Percentiles rank a stretch among this genome's conserved stretches.
Conservation (phyloP, 2,329 filamentous ascomycete genomes). For the Mariannaea elegans region DNA sequence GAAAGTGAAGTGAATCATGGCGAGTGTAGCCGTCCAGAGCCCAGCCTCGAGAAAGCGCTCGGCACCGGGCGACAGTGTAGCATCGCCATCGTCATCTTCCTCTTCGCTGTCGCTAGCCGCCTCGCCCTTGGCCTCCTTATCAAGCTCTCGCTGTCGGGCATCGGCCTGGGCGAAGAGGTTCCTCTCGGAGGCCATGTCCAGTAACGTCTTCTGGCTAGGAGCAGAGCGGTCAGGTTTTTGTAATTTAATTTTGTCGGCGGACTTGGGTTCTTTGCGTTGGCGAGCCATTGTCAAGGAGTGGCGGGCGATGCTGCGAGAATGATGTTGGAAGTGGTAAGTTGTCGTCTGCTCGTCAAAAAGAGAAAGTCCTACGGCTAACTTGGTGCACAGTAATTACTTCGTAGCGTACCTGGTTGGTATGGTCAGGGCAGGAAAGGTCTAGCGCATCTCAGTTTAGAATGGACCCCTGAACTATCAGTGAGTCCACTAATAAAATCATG, state of each 20-base stretch:
- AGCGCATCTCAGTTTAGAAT: too few species aligned
- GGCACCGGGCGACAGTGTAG: slow-evolving; percentile 53
- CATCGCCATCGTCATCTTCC: slow-evolving; percentile 40
- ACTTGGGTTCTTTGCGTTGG: slow-evolving; percentile 57
- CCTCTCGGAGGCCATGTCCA: slow-evolving; percentile 75
- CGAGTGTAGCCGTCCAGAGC: slow-evolving; percentile 69
- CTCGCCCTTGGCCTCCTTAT: slow-evolving; percentile 22
- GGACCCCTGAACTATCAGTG: not conserved
- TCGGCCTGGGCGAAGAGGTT: slow-evolving; percentile 64
- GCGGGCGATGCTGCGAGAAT: slow-evolving; percentile 3
- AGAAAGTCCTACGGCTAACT: too few species aligned
- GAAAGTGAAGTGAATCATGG: slow-evolving; percentile 79
- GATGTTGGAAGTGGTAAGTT: slow-evolving; percentile 7
- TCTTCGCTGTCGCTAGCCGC: slow-evolving; percentile 28
- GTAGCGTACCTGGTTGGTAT: too few species aligned
- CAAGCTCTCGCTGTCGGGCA: slow-evolving; percentile 46
- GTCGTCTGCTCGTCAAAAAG: not conserved
- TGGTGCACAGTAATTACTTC: too few species aligned
- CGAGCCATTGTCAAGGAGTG: slow-evolving; percentile 52
- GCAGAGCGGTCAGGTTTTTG: slow-evolving; percentile 74
- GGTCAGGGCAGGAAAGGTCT: too few species aligned
- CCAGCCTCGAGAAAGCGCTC: slow-evolving; percentile 65
- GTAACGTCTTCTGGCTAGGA: slow-evolving; percentile 71
- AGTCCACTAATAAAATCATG: slow-evolving; percentile 8
- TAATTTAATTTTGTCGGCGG: slow-evolving; percentile 65